Evolutionary conservation across 2,329 filamentous ascomycete genomes (phyloP).

Genomic region (Fusarium burgessii): DNA sequence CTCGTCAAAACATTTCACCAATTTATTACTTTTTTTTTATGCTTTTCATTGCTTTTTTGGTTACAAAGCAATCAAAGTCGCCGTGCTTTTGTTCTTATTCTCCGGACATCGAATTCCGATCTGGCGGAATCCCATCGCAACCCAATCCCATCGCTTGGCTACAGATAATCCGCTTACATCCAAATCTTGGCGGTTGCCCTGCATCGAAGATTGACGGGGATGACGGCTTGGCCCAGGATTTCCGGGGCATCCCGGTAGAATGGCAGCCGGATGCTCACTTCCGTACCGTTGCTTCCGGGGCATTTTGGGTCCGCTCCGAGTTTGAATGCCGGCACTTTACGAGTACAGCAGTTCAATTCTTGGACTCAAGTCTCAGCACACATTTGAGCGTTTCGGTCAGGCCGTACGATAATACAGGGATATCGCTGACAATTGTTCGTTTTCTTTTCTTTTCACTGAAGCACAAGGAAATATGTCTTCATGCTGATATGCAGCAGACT

Average conservation of each 20-base stretch:
- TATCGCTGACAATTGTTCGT: background rate
- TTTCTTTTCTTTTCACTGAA: background rate
- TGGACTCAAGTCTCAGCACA: conserved; percentile 1
- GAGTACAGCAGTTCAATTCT: background rate
- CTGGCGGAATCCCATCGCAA: background rate
- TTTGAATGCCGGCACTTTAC: conserved; percentile 15
- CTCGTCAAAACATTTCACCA: background rate
- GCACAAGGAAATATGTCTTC: background rate
- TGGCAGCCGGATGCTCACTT: conserved; percentile 31
- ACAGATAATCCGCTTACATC: conserved; percentile 11
- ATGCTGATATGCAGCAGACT: background rate
- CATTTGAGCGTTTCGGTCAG: conserved; percentile 19
- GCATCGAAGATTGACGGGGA: conserved; percentile 18
- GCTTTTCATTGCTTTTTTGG: background rate
- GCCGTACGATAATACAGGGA: background rate
- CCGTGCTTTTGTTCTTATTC: background rate
- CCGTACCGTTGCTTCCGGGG: conserved; percentile 33
- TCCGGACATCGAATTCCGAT: conserved; percentile 3
- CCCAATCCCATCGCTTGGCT: background rate
- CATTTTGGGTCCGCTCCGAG: conserved; percentile 18
- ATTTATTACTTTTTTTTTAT: conserved; percentile 6
- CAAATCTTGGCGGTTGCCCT: conserved; percentile 23
- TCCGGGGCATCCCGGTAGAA: conserved; percentile 37
- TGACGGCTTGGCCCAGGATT: conserved; percentile 10
- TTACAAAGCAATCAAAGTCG: background rate